Percentiles rank a stretch among this genome's conserved stretches.
phyloP scores from a whole-genome alignment of 1,139 yeast genomes.

The Kluyveromyces sp. region DNA sequence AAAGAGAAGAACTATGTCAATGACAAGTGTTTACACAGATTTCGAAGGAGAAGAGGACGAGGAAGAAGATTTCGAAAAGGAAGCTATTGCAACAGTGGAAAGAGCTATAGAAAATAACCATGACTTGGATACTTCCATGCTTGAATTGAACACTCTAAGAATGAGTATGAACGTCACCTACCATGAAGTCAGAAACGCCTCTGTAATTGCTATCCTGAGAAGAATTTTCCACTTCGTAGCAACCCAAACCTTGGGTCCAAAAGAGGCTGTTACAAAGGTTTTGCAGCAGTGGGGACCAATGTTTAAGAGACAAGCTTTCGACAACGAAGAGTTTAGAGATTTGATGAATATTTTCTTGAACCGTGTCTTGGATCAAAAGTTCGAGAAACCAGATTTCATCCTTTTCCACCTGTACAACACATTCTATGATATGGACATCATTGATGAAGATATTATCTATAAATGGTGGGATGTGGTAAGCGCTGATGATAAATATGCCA shows the following conservation, averaged over 20 bases:
- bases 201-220: constrained; percentile 60
- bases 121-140: constrained; percentile 82
- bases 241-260: constrained; percentile 66
- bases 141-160: constrained; percentile 87
- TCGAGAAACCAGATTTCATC: constrained; percentile 29
- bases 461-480: constrained; percentile 67
- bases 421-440: constrained; percentile 70
- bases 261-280: constrained; percentile 68
- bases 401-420: constrained; percentile 54
- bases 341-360: constrained; percentile 46
- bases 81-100: constrained; percentile 89
- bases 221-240: constrained; percentile 65
- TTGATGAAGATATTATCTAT: constrained; percentile 73
- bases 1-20: constrained; percentile 40
- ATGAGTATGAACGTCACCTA: constrained; percentile 97
- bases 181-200: constrained; percentile 83
- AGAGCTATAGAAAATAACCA: constrained; percentile 90
- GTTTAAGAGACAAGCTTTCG: constrained; percentile 76
- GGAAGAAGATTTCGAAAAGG: constrained; percentile 77
- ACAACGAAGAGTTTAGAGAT: constrained; percentile 68
- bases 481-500: constrained; percentile 38
- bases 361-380: constrained; percentile 26
- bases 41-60: constrained; percentile 36
- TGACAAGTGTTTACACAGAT: constrained; percentile 35
- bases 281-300: constrained; percentile 76